Percentiles rank a stretch among this genome's conserved stretches.
phyloP scores from a whole-genome alignment of 129 eudicot species.

The Artemisia annua region DNA sequence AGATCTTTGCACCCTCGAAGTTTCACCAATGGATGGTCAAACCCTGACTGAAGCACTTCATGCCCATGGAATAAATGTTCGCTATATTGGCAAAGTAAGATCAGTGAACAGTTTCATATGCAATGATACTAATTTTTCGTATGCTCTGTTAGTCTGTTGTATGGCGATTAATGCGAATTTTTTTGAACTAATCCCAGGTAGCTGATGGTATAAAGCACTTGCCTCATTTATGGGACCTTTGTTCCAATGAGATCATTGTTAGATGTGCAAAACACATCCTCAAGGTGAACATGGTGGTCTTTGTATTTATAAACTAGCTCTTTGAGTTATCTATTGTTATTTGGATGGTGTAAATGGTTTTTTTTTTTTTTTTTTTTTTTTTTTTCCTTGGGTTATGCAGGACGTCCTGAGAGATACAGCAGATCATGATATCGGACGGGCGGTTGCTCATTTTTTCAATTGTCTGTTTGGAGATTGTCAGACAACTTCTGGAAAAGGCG shows the following conservation, averaged over 20 bases:
- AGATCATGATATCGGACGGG: constrained; percentile 86
- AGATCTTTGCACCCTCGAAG: constrained; percentile 95
- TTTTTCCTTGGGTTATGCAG: constrained; percentile 38
- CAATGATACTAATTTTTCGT: background rate
- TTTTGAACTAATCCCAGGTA: constrained; percentile 49
- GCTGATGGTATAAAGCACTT: constrained; percentile 90
- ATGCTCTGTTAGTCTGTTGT: background rate
- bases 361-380: background rate
- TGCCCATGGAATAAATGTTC: constrained; percentile 96
- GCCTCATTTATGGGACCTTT: constrained; percentile 97
- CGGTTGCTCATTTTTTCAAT: constrained; percentile 76
- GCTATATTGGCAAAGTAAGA: constrained; percentile 92
- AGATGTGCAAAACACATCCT: constrained; percentile 92
- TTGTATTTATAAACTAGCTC: background rate
- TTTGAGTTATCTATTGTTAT: background rate
- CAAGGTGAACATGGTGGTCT: constrained; percentile 49
- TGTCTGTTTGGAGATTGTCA: constrained; percentile 85
- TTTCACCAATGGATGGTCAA: constrained; percentile 99
- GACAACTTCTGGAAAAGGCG: constrained; percentile 48
- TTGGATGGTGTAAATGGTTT: background rate
- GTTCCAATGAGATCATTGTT: constrained; percentile 77
- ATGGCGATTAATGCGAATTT: background rate
- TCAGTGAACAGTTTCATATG: background rate
- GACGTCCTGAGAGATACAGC: constrained; percentile 76
- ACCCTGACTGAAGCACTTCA: constrained; percentile 97